Conservation (phyloP, 768 basidiomycete genomes). For the Russula sp. region DNA sequence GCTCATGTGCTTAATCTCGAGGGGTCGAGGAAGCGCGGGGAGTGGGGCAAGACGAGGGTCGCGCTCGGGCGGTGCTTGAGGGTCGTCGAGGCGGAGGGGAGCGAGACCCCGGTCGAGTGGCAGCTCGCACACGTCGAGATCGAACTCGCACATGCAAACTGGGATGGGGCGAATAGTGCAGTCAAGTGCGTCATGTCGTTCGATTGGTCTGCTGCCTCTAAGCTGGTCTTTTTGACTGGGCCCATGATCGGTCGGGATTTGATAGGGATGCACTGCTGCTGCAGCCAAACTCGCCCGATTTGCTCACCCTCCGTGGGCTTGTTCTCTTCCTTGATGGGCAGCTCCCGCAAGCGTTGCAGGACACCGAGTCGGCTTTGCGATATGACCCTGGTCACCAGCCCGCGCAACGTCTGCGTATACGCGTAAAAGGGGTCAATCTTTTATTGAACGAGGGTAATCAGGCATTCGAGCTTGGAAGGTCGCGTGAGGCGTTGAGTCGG, state of each 20-base stretch:
- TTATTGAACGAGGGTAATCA: constrained; percentile 80
- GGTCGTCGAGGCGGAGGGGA: constrained; percentile 66
- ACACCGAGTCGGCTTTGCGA: constrained; percentile 62
- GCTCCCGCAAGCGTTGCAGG: constrained; percentile 63
- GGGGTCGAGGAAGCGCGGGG: constrained; percentile 45
- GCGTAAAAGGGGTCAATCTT: constrained; percentile 75
- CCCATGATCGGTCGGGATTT: background rate
- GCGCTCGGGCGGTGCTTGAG: constrained; percentile 73
- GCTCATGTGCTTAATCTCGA: constrained; percentile 60
- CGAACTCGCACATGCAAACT: constrained; percentile 60
- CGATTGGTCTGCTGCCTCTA: background rate
- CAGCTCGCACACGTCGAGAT: constrained; percentile 72
- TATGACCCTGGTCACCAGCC: constrained; percentile 70
- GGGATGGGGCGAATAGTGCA: constrained; percentile 64
- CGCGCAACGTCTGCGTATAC: constrained; percentile 64
- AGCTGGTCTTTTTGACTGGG: background rate
- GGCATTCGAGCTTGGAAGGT: constrained; percentile 56
- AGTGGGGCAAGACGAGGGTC: constrained; percentile 75
- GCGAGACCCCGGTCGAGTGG: constrained; percentile 74
- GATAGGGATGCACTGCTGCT: constrained; percentile 66
- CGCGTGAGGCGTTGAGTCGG: constrained; percentile 55
- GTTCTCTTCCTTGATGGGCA: constrained; percentile 70
- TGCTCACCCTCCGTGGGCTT: constrained; percentile 67
- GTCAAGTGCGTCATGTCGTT: constrained; percentile 56
- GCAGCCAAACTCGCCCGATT: constrained; percentile 70